These are phyloP conservation scores for Phytophthora brassicae DNA, from an alignment of 352 stramenopile genomes.

Conservation along the genomic window DNA sequence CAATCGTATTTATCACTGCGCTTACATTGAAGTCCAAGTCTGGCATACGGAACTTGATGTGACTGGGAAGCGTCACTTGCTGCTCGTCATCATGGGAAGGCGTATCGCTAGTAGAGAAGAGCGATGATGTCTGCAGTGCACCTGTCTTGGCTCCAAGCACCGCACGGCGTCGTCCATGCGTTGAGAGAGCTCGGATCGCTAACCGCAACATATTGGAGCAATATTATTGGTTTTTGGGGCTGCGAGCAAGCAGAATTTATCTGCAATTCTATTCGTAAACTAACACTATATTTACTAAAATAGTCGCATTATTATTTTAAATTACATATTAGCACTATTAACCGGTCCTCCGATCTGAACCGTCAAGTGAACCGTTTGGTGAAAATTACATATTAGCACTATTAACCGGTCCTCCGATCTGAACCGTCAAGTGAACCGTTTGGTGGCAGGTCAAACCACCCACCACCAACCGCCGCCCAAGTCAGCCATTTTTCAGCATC, in stretches of 20 bases:
- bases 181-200: constrained; percentile 13
- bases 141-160: constrained; percentile 1
- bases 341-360: constrained; percentile 20
- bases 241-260: background rate
- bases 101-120: constrained; percentile 13
- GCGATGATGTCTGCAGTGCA: background rate
- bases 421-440: constrained; percentile 19
- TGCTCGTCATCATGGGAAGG: constrained; percentile 10
- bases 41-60: constrained; percentile 89
- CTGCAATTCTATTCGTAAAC: background rate
- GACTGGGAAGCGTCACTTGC: constrained; percentile 43
- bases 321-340: background rate
- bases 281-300: background rate
- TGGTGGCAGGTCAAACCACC: constrained; percentile 11
- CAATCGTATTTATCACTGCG: background rate
- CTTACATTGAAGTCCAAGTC: constrained; percentile 82
- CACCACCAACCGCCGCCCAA: constrained; percentile 29
- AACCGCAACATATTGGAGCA: constrained; percentile 17
- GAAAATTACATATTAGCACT: background rate
- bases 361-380: constrained; percentile 12
- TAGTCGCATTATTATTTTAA: background rate
- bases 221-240: too few relatives aligned
- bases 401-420: constrained; percentile 12
- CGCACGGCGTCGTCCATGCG: constrained; percentile 14
- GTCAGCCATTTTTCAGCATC: constrained; percentile 17